phyloP scores from a whole-genome alignment of 352 stramenopile species.

The Phytophthora brassicae region DNA sequence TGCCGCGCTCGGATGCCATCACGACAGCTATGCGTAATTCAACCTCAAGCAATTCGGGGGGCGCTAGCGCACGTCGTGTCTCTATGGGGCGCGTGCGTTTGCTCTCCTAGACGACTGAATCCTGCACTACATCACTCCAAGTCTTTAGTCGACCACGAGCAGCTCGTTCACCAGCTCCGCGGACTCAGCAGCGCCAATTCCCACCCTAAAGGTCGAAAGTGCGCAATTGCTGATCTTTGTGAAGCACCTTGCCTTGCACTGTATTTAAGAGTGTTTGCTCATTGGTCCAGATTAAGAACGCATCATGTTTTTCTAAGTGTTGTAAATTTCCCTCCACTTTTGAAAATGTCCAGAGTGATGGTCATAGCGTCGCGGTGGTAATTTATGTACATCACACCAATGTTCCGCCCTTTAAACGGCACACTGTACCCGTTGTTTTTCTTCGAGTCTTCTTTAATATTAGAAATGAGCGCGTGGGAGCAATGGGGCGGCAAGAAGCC shows the following conservation, averaged over 20 bases:
- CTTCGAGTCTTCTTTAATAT: too few species aligned
- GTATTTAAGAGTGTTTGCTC: constrained; percentile 28
- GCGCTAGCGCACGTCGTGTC: constrained; percentile 22
- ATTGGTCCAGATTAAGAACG: constrained; percentile 16
- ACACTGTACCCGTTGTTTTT: constrained; percentile 9
- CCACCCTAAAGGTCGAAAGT: too few species aligned
- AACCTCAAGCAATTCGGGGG: constrained; percentile 14
- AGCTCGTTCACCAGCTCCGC: constrained; percentile 24
- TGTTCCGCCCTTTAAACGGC: constrained; percentile 13
- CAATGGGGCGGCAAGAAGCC: constrained; percentile 74
- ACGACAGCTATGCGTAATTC: constrained; percentile 68
- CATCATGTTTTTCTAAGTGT: constrained; percentile 15
- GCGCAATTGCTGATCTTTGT: constrained; percentile 1
- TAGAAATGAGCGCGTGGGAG: constrained; percentile 72
- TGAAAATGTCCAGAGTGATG: neutral
- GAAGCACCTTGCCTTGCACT: constrained; percentile 21
- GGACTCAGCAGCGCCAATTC: neutral
- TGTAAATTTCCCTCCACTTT: too few species aligned
- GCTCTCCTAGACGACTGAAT: constrained; percentile 21
- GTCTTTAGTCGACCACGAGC: constrained; percentile 11
- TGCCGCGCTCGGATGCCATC: constrained; percentile 67
- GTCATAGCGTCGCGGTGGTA: neutral
- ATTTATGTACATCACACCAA: neutral
- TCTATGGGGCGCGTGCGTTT: constrained; percentile 36
- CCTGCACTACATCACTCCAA: constrained; percentile 11